phyloP scores from a whole-genome alignment of 139 green algal species.

The Tetratostichococcus sp. region DNA sequence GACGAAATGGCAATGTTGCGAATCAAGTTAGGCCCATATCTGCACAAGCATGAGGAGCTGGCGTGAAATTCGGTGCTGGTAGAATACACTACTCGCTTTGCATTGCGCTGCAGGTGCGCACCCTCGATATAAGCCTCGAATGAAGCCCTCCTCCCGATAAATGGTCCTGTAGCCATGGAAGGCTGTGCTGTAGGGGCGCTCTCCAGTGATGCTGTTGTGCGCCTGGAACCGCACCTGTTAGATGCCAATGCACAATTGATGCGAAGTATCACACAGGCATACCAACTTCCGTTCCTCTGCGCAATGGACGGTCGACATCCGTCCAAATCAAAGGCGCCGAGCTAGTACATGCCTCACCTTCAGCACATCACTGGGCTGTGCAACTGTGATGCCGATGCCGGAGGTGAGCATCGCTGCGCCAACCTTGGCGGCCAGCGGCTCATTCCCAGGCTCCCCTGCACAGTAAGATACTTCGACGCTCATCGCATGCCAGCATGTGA shows the following conservation, averaged over 20 bases:
- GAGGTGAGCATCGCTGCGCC: constrained; percentile 10
- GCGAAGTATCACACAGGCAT: too few relatives aligned
- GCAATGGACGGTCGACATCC: too few relatives aligned
- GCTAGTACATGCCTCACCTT: too few relatives aligned
- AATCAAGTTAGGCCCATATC: constrained; percentile 31
- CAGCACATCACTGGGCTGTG: constrained; percentile 33
- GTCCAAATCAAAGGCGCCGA: too few relatives aligned
- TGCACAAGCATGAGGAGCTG: not conserved
- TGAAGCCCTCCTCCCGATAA: not conserved
- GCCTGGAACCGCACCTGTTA: not conserved
- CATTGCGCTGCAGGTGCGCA: not conserved
- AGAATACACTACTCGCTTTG: too few relatives aligned
- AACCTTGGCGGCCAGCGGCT: constrained; percentile 6
- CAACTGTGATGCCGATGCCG: constrained; percentile 24
- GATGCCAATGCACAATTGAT: too few relatives aligned
- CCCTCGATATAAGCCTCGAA: not conserved
- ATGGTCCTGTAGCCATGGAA: not conserved
- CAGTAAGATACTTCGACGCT: not conserved
- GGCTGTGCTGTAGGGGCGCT: not conserved
- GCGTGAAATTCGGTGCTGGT: too few relatives aligned
- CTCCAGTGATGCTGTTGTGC: not conserved
- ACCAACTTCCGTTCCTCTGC: too few relatives aligned
- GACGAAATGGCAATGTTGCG: constrained; percentile 35
- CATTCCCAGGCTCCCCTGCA: not conserved
- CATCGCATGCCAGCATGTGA: too few relatives aligned